A percentile compares a stretch with the other conserved stretches of the same genome.
These are phyloP conservation scores for Crotalaria pallida DNA, from an alignment of 306 rosid genomes.

Conservation along the genomic window DNA sequence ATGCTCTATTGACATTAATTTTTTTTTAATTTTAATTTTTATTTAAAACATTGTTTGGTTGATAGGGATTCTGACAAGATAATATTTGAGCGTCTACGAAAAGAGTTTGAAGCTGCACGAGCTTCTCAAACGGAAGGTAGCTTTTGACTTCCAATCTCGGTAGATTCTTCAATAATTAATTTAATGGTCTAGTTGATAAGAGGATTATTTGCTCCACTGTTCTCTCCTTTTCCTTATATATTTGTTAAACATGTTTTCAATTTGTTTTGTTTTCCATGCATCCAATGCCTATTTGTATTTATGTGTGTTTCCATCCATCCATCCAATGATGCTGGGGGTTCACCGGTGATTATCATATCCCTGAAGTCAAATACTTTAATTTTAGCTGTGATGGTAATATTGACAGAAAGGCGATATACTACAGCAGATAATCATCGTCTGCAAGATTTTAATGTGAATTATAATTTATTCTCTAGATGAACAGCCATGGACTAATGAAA, in stretches of 20 bases:
- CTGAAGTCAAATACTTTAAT: neutral
- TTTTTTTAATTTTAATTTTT: too few species aligned
- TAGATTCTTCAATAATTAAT: slow-evolving; percentile 9
- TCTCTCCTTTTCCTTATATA: neutral
- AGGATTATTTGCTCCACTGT: neutral
- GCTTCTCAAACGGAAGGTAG: slow-evolving; percentile 85
- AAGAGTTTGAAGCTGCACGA: slow-evolving; percentile 80
- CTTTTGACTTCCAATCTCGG: slow-evolving; percentile 9
- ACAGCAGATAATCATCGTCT: neutral
- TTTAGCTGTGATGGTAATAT: neutral
- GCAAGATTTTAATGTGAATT: neutral
- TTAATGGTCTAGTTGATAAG: neutral
- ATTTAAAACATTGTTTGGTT: slow-evolving; percentile 1
- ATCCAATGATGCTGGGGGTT: neutral
- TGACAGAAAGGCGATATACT: neutral
- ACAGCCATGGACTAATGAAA: neutral
- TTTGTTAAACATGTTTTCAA: neutral
- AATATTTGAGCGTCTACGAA: slow-evolving; percentile 68
- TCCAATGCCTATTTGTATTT: neutral
- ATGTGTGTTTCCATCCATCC: neutral
- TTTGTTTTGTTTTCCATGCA: neutral
- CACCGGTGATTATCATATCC: neutral
- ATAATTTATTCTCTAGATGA: neutral
- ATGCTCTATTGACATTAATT: neutral
- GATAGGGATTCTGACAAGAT: slow-evolving; percentile 89